These are phyloP conservation scores for Verruconis gallopava DNA, from an alignment of 2,329 filamentous ascomycete genomes.

Conservation along the genomic window DNA sequence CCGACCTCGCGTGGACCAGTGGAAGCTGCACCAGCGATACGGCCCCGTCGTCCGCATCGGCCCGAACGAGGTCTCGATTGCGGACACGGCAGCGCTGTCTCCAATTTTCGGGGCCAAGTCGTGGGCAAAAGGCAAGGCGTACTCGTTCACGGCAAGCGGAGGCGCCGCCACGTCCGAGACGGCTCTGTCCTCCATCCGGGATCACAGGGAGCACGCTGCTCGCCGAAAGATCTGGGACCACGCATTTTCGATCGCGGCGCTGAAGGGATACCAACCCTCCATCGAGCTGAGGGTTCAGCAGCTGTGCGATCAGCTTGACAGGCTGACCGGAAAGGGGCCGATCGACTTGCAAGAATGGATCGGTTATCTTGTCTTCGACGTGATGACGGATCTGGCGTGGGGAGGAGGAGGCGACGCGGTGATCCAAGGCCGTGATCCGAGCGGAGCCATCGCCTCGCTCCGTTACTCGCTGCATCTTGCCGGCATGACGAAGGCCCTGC, in stretches of 20 bases:
- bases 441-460: conserved; percentile 1
- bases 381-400: conserved; percentile 6
- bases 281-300: background rate
- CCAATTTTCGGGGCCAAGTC: conserved; percentile 1
- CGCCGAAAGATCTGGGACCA: conserved; percentile 4
- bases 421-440: background rate
- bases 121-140: conserved; percentile 1
- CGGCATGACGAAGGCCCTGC: conserved; percentile 2
- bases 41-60: conserved; percentile 5
- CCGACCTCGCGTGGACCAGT: background rate
- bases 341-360: conserved; percentile 3
- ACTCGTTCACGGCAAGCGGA: conserved; percentile 6
- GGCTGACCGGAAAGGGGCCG: background rate
- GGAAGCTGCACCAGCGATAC: conserved; percentile 5
- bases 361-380: conserved; percentile 3
- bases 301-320: conserved; percentile 3
- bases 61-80: conserved; percentile 6
- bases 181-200: conserved; percentile 1
- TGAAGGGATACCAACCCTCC: conserved; percentile 1
- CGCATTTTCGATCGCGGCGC: conserved; percentile 1
- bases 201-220: background rate
- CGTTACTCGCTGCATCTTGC: conserved; percentile 3
- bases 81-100: background rate
- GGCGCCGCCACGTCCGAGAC: background rate
- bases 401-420: background rate